Base-by-base conservation (phyloP, 495 filamentous ascomycete genomes). In the Talaromyces borbonicus region DNA sequence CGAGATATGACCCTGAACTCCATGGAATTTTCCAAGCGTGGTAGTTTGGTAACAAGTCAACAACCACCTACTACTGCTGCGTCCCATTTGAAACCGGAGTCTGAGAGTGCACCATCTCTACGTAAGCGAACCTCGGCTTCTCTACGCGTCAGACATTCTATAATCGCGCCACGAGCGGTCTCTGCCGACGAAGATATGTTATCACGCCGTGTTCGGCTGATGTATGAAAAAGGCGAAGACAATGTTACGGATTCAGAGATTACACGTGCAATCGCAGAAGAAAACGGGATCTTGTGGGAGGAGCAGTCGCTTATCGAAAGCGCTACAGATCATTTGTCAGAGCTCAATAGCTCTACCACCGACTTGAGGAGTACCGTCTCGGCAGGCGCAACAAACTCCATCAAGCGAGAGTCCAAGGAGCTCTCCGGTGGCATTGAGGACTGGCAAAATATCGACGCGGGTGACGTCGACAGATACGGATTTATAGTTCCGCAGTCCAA, bases 401-500 rank as follows among this genome's bases (percentile, higher is more conserved):
- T 73, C 50, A 67, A 71, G 48, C 63, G 69, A 45, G 72, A 81
- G 49, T 65, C 73, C 11, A 62, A 67, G 33, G 81, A 83, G 61
- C 63, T 81, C 11, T 87, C 88, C 11, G 90, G 89, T 12, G 90
- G 90, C 0, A 79, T 93, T 31, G 92, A 99, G 56, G 90, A 95
- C 56, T 99, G 92, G 93, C 83, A 90, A 54, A 83, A 95, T 61
- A 66, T 99, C 8, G 72, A 82, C n/a, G 84, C 77, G n/a, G 74
- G 69, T 30, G 85, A 94, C 59, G 85, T 97, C 32, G 92, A 99
- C 64, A 68, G 83, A 49, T 99, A 97, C 60, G 92, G 92, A 14
- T 99, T 99, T 67, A 97, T 99, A 60, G 70, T 49, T 68, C 56
- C 56, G 69, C 54, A 46, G 51, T 42, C 50, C 71, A 60, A 49